Evolutionary conservation across 345 rosid genomes (phyloP).

Genomic region (Pseudoturritis turrita): DNA sequence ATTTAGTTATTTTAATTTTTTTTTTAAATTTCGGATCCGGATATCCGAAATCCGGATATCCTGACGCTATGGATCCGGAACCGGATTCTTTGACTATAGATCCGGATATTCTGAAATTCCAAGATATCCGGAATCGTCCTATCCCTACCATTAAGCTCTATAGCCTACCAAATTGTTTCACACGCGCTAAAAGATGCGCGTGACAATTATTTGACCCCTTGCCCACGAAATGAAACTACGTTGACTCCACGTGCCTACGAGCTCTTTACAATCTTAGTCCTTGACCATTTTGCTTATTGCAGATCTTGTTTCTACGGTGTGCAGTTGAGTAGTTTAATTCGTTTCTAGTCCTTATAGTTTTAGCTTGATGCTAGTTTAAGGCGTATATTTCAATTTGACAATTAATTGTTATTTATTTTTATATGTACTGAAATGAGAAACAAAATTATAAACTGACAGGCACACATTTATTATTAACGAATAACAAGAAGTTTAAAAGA

Average conservation of each 20-base stretch:
- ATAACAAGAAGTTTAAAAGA: no score
- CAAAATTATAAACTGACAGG: no score
- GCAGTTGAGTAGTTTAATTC: neutral
- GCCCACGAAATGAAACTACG: constrained; percentile 2
- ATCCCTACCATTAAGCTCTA: no score
- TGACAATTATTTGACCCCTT: neutral
- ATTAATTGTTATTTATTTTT: neutral
- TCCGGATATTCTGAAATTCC: no score
- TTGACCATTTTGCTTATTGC: neutral
- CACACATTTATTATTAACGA: no score
- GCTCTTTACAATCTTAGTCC: neutral
- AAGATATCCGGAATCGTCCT: no score
- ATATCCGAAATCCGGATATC: no score
- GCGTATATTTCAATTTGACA: neutral
- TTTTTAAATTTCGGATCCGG: no score
- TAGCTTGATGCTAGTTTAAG: neutral
- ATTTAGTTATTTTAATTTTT: no score
- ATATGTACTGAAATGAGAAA: no score
- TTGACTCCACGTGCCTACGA: neutral
- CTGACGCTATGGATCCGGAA: no score
- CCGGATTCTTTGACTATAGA: no score
- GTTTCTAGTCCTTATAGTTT: neutral
- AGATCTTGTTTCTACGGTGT: neutral
- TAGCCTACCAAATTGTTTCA: neutral
- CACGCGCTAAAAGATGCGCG: neutral